phyloP scores from a whole-genome alignment of 805 yeast genomes.

The fission yeast (Schizosaccharomyces pombe) region DNA sequence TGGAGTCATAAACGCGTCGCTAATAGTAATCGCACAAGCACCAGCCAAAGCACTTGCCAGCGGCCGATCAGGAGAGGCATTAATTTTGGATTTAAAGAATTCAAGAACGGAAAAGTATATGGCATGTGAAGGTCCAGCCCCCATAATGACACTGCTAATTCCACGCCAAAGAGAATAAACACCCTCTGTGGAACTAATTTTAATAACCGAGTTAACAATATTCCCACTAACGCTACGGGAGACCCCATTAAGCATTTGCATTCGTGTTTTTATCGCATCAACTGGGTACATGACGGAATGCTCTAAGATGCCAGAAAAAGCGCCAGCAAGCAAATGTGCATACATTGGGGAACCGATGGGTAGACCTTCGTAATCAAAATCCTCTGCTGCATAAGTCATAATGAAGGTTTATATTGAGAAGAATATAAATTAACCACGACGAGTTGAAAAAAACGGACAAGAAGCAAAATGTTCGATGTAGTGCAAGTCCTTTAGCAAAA shows the following conservation, averaged over 20 bases:
- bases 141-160: slow-evolving; percentile 68
- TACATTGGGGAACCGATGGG: slow-evolving; percentile 66
- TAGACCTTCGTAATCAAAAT: slow-evolving; percentile 66
- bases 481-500: too few relatives aligned
- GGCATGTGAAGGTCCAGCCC: slow-evolving; percentile 99
- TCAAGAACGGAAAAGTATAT: slow-evolving; percentile 90
- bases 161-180: slow-evolving; percentile 81
- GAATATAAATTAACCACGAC: background rate
- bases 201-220: slow-evolving; percentile 43
- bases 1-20: slow-evolving; percentile 93
- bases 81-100: slow-evolving; percentile 37
- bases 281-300: slow-evolving; percentile 92
- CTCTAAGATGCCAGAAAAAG: slow-evolving; percentile 94
- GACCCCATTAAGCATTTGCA: slow-evolving; percentile 33
- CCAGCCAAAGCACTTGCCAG: slow-evolving; percentile 71
- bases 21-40: slow-evolving; percentile 72
- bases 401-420: background rate
- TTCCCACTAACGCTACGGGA: slow-evolving; percentile 16
- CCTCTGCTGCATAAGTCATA: slow-evolving; percentile 6
- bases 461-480: background rate
- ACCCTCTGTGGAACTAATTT: slow-evolving; percentile 72
- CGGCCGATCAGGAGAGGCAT: slow-evolving; percentile 30
- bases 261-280: slow-evolving; percentile 86
- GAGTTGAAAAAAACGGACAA: background rate
- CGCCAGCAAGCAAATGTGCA: slow-evolving; percentile 78